Evolutionary conservation across 805 yeast genomes (phyloP).

Genomic region (Yarrowia porcina): DNA sequence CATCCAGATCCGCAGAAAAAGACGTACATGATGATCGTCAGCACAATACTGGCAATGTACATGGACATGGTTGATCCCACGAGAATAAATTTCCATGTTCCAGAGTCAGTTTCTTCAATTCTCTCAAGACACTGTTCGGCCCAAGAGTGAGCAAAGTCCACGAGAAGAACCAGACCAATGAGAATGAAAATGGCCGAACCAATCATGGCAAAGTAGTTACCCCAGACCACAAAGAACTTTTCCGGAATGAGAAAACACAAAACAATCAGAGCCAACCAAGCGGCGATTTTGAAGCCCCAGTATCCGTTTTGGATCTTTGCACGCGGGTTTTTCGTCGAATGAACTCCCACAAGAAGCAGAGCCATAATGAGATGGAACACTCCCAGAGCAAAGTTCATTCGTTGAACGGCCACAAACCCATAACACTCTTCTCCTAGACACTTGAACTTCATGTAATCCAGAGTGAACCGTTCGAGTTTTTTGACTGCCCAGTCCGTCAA

Average conservation of each 20-base stretch:
- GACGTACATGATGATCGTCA: constrained; percentile 76
- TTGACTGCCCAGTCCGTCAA: constrained; percentile 74
- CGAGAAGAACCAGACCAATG: constrained; percentile 83
- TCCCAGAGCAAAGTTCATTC: constrained; percentile 86
- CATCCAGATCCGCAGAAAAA: constrained; percentile 82
- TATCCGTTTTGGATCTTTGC: constrained; percentile 85
- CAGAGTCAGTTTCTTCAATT: constrained; percentile 69
- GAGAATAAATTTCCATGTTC: constrained; percentile 73
- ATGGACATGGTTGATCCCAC: constrained; percentile 83
- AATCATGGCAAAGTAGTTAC: constrained; percentile 81
- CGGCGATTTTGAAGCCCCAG: constrained; percentile 75
- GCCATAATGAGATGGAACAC: constrained; percentile 72
- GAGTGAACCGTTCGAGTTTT: constrained; percentile 66
- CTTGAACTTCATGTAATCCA: constrained; percentile 63
- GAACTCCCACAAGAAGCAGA: constrained; percentile 63
- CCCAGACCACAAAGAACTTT: constrained; percentile 80
- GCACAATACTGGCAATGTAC: constrained; percentile 69
- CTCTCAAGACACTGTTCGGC: constrained; percentile 92
- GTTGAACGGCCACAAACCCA: constrained; percentile 92
- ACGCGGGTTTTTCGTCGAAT: constrained; percentile 72
- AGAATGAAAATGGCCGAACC: constrained; percentile 82
- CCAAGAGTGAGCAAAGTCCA: constrained; percentile 98
- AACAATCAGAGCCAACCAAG: constrained; percentile 55
- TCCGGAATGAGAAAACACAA: constrained; percentile 81
- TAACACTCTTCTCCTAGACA: constrained; percentile 84